Conservation (phyloP, 495 filamentous ascomycete species). For the Collariella sp. region DNA sequence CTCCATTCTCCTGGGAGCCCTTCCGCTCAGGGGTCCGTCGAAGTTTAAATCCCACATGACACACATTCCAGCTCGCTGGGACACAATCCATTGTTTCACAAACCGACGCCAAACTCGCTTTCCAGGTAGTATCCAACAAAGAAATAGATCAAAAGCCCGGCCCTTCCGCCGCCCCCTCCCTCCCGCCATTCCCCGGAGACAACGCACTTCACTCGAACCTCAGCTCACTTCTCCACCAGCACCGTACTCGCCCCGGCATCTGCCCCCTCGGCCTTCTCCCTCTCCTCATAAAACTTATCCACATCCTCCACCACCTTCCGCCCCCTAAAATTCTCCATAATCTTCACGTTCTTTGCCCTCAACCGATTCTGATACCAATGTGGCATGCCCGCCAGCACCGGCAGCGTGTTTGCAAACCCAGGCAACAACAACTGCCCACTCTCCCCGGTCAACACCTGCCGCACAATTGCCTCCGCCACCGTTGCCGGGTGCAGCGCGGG, state of each 20-base stretch:
- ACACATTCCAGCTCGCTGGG: neutral
- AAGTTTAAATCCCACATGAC: neutral
- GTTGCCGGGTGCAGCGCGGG: constrained; percentile 53
- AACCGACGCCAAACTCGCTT: neutral
- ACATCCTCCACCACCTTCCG: constrained; percentile 43
- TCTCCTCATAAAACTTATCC: constrained; percentile 33
- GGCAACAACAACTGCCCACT: constrained; percentile 54
- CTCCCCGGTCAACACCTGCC: constrained; percentile 48
- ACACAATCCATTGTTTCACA: neutral
- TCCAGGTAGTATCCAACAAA: neutral
- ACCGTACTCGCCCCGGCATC: constrained; percentile 27
- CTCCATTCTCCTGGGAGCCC: neutral
- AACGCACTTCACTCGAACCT: neutral
- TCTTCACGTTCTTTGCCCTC: constrained; percentile 26
- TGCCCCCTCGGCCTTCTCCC: constrained; percentile 15
- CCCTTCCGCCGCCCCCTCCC: too few relatives aligned
- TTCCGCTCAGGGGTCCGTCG: neutral
- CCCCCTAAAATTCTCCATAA: constrained; percentile 40
- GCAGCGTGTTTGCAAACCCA: constrained; percentile 27
- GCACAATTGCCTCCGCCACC: constrained; percentile 55
- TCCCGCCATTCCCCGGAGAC: neutral
- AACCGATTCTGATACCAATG: constrained; percentile 39
- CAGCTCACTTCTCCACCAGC: constrained; percentile 22
- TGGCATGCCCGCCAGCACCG: constrained; percentile 32
- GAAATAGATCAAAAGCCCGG: neutral